A percentile compares a stretch with the other conserved stretches of the same genome.
phyloP scores from a whole-genome alignment of 768 basidiomycete genomes.

The Lentinus brumalis region DNA sequence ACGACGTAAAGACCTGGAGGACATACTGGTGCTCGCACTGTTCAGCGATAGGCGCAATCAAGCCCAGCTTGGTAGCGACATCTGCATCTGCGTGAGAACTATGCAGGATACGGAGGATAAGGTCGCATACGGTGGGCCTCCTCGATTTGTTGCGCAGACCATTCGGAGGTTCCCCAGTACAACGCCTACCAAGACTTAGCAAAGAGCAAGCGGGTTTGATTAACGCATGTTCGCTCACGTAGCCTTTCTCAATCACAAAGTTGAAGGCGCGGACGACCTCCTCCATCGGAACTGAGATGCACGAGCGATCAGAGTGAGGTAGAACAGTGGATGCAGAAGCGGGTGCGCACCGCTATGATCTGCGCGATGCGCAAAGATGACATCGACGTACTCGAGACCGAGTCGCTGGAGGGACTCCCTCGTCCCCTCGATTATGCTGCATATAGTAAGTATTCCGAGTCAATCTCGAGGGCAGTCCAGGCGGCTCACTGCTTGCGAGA shows the following conservation, averaged over 20 bases:
- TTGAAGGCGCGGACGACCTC: constrained; percentile 84
- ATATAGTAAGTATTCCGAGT: not conserved
- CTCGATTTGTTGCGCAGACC: constrained; percentile 52
- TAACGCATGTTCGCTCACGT: constrained; percentile 38
- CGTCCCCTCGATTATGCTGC: constrained; percentile 73
- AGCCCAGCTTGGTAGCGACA: constrained; percentile 62
- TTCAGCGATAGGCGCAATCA: constrained; percentile 75
- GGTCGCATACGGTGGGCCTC: constrained; percentile 28
- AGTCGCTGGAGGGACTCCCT: constrained; percentile 67
- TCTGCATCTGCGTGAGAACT: constrained; percentile 37
- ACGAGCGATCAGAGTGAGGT: not conserved
- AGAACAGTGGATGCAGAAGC: not conserved
- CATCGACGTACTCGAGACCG: constrained; percentile 73
- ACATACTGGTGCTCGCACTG: constrained; percentile 71
- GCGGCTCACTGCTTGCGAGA: constrained; percentile 57
- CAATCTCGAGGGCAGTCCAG: constrained; percentile 5
- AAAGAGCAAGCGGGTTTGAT: constrained; percentile 15
- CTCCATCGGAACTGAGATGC: constrained; percentile 56
- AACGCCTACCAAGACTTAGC: constrained; percentile 41
- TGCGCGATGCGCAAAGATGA: constrained; percentile 70
- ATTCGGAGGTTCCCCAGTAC: constrained; percentile 80
- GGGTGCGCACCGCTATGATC: constrained; percentile 52
- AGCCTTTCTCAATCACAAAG: constrained; percentile 72
- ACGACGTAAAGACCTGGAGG: not conserved
- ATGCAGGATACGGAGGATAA: not conserved